Conservation (phyloP, 768 basidiomycete species). For the Cyathus striatus region DNA sequence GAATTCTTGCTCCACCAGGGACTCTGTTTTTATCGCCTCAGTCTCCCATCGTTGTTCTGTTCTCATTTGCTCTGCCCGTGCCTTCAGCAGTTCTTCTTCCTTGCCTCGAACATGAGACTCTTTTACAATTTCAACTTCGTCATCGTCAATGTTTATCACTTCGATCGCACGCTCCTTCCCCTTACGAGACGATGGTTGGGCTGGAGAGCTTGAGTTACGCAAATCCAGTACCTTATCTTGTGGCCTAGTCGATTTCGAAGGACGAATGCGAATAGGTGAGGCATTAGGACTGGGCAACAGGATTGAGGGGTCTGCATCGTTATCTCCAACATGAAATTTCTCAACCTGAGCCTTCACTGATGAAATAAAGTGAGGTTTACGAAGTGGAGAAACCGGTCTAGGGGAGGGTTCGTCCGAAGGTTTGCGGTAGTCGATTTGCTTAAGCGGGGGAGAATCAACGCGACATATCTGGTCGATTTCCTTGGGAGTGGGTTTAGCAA, state of each 20-base stretch:
- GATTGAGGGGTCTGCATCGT: constrained; percentile 49
- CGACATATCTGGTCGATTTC: too few relatives aligned
- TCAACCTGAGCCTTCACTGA: constrained; percentile 47
- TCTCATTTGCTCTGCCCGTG: constrained; percentile 43
- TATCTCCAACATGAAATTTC: constrained; percentile 37
- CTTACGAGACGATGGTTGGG: constrained; percentile 8
- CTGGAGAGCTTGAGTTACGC: constrained; percentile 2
- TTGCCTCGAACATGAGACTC: constrained; percentile 50
- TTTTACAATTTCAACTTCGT: constrained; percentile 33
- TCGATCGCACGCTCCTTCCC: constrained; percentile 44
- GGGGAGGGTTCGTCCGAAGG: constrained; percentile 10
- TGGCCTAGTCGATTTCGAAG: too few relatives aligned
- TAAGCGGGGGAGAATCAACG: constrained; percentile 12
- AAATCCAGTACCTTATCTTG: too few relatives aligned
- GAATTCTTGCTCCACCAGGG: constrained; percentile 21
- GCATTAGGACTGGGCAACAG: constrained; percentile 39
- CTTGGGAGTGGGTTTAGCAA: too few relatives aligned
- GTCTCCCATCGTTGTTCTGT: constrained; percentile 34
- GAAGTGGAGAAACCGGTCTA: constrained; percentile 5
- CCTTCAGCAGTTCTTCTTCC: constrained; percentile 57
- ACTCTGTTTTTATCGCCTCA: constrained; percentile 24
- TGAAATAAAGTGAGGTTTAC: constrained; percentile 23
- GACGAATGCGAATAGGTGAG: too few relatives aligned
- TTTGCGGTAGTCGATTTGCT: not conserved
- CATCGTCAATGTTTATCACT: constrained; percentile 13